Conservation (phyloP, 257 asterid genomes). For the Capsicum rhomboideum region DNA sequence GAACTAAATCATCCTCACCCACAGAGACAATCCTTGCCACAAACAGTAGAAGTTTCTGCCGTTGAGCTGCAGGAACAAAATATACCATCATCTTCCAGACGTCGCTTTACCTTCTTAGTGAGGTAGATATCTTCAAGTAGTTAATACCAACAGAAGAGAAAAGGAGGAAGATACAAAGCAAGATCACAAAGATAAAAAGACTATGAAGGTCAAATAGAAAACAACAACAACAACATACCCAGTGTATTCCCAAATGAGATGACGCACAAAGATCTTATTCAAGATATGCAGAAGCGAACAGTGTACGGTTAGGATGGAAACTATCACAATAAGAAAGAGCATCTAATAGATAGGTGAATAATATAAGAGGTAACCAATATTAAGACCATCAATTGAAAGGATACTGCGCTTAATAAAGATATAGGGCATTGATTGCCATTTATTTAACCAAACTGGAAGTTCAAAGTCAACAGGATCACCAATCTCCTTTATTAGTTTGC, state of each 20-base stretch:
- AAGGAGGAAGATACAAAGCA: not conserved
- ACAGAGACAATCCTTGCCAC: slow-evolving; percentile 89
- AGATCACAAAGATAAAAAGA: not conserved
- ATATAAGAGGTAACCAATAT: not conserved
- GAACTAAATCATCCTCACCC: slow-evolving; percentile 43
- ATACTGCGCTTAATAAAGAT: slow-evolving; percentile 85
- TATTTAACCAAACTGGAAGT: slow-evolving; percentile 72
- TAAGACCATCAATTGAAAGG: slow-evolving; percentile 24
- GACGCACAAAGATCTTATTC: slow-evolving; percentile 2
- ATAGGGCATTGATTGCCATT: slow-evolving; percentile 57
- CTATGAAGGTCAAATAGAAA: not conserved
- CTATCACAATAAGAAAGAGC: not conserved
- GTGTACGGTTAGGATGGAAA: not conserved
- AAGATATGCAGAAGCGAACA: not conserved
- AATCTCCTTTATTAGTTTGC: slow-evolving; percentile 51
- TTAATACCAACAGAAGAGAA: slow-evolving; percentile 26
- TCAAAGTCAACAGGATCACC: slow-evolving; percentile 80
- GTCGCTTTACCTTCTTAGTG: slow-evolving; percentile 73
- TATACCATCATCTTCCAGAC: slow-evolving; percentile 84
- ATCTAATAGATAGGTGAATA: not conserved
- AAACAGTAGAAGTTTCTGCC: slow-evolving; percentile 59
- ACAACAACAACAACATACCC: too few species aligned
- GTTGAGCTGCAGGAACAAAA: slow-evolving; percentile 77
- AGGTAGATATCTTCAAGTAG: slow-evolving; percentile 63
- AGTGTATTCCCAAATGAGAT: too few species aligned